A percentile compares a stretch with the other conserved stretches of the same genome.
These are phyloP conservation scores for Sporothrix brunneoviolacea DNA, from an alignment of 2,329 filamentous ascomycete species.

Conservation along the genomic window DNA sequence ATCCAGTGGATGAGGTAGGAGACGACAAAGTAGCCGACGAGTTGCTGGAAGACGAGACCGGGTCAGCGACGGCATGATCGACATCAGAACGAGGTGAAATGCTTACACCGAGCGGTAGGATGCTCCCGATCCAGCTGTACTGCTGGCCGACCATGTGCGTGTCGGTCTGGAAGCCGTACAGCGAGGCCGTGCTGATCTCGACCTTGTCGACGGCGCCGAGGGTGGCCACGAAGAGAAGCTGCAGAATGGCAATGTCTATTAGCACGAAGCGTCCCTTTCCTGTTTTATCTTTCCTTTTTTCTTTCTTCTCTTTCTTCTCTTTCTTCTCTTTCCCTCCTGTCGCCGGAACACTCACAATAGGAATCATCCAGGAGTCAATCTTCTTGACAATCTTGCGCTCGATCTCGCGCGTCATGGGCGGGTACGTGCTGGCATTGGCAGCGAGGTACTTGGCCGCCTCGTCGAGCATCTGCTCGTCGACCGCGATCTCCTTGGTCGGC, in stretches of 20 bases:
- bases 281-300: too few species aligned
- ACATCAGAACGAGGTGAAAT: too few species aligned
- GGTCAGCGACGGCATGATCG: too few species aligned
- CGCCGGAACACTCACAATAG: neutral
- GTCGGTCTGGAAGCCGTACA: constrained; percentile 29
- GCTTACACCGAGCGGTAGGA: constrained; percentile 13
- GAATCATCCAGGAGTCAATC: constrained; percentile 12
- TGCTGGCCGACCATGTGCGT: constrained; percentile 10
- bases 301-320: too few species aligned
- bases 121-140: constrained; percentile 3
- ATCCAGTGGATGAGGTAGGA: constrained; percentile 24
- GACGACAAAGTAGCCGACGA: constrained; percentile 17
- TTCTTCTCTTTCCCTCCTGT: too few species aligned
- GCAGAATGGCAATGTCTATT: too few species aligned
- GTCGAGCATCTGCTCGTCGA: neutral
- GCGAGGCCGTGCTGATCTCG: constrained; percentile 26
- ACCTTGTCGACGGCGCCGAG: constrained; percentile 29
- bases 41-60: too few species aligned
- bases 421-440: neutral
- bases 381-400: constrained; percentile 25
- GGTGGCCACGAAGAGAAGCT: constrained; percentile 25
- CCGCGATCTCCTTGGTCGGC: too few species aligned
- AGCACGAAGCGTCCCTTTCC: too few species aligned
- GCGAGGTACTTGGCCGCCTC: neutral
- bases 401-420: constrained; percentile 24